Evolutionary conservation across 2,329 filamentous ascomycete genomes (phyloP).

Genomic region (Emmonsiellopsis sp.): DNA sequence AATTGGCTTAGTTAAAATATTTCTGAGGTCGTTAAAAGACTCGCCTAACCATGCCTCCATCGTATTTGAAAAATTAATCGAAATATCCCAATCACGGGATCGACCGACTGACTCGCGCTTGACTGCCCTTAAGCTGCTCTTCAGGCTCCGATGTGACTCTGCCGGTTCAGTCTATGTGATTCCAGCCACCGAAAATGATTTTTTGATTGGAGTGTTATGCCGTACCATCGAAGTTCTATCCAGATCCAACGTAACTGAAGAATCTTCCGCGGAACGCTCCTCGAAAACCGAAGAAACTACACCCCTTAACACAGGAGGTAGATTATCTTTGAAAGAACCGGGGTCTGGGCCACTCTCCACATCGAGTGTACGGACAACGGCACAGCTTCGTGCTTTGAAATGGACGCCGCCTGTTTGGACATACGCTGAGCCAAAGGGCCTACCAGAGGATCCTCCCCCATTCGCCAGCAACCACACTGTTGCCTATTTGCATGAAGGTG

Average conservation of each 20-base stretch:
- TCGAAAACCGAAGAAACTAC: constrained; percentile 28
- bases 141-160: constrained; percentile 74
- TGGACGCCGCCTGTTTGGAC: constrained; percentile 45
- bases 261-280: constrained; percentile 25
- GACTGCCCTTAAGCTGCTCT: constrained; percentile 66
- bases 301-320: constrained; percentile 16
- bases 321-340: constrained; percentile 23
- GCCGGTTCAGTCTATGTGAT: constrained; percentile 66
- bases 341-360: constrained; percentile 20
- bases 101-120: constrained; percentile 62
- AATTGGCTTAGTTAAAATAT: constrained; percentile 63
- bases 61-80: constrained; percentile 54
- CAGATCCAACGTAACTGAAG: constrained; percentile 34
- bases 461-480: constrained; percentile 42
- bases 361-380: constrained; percentile 23
- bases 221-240: constrained; percentile 48
- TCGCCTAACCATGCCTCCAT: constrained; percentile 55
- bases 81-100: constrained; percentile 50
- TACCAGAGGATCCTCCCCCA: constrained; percentile 44
- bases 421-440: constrained; percentile 43
- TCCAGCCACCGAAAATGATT: constrained; percentile 59
- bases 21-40: constrained; percentile 60
- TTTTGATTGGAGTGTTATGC: constrained; percentile 61
- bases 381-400: constrained; percentile 24
- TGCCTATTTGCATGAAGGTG: constrained; percentile 34